A percentile compares a stretch with the other conserved stretches of the same genome.
Conservation (phyloP, 768 basidiomycete genomes). For the Kwoniella botswanensis region DNA sequence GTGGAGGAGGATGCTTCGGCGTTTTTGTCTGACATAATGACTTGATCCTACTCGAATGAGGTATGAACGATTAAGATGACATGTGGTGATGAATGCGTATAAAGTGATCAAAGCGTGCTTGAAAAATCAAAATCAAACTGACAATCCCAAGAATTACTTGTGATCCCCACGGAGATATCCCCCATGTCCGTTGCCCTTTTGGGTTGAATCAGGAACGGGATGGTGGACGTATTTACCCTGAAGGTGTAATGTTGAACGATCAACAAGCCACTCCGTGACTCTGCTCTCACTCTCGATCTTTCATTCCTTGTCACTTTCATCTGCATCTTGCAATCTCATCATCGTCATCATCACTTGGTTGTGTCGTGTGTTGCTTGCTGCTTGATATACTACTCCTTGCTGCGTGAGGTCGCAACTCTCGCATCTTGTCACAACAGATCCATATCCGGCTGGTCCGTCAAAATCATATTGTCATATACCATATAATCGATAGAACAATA, state of each 20-base stretch:
- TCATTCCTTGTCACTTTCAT: not conserved
- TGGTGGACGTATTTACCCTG: not conserved
- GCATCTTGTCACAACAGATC: conserved; percentile 2
- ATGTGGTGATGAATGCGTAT: not conserved
- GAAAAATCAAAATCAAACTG: conserved; percentile 2
- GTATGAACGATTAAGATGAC: too few relatives aligned
- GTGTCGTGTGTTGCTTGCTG: not conserved
- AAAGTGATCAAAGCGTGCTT: not conserved
- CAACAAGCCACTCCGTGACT: conserved; percentile 11
- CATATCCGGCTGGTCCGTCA: conserved; percentile 20
- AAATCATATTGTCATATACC: conserved; percentile 4
- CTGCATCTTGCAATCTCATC: not conserved
- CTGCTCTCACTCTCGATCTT: not conserved
- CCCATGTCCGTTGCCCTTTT: not conserved
- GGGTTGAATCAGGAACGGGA: conserved; percentile 1
- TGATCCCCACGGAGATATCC: not conserved
- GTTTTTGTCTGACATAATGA: conserved; percentile 21
- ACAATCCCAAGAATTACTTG: not conserved
- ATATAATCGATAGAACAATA: not conserved
- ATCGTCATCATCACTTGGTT: conserved; percentile 7
- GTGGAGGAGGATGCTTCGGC: conserved; percentile 31
- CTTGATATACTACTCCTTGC: not conserved
- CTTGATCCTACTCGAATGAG: not conserved
- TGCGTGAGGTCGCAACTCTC: not conserved
- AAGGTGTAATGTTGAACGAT: conserved; percentile 1